These are phyloP conservation scores for Calonectria henricotiae DNA, from an alignment of 2,329 filamentous ascomycete genomes.

Conservation along the genomic window DNA sequence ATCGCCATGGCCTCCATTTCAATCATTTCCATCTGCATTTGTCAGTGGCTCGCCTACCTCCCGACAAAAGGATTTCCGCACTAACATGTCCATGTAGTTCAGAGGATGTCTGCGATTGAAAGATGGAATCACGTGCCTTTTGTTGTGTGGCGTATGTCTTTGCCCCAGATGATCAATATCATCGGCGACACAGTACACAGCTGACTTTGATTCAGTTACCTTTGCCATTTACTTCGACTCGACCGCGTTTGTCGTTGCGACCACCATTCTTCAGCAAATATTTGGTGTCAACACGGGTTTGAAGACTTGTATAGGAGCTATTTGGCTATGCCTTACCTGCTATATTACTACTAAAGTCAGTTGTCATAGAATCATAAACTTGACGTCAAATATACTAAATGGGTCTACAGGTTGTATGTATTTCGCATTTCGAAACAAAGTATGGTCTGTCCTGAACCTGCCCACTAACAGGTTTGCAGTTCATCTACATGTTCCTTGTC, in stretches of 20 bases:
- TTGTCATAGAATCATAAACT: neutral
- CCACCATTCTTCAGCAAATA: conserved; percentile 71
- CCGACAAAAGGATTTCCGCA: neutral
- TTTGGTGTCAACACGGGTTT: conserved; percentile 70
- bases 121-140: conserved; percentile 62
- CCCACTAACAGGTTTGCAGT: conserved; percentile 49
- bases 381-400: neutral
- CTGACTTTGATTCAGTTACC: conserved; percentile 65
- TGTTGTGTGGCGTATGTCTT: conserved; percentile 62
- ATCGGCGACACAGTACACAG: neutral
- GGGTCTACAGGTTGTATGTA: conserved; percentile 30
- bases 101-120: conserved; percentile 58
- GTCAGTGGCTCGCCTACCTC: conserved; percentile 48
- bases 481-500: conserved; percentile 77
- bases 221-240: conserved; percentile 75
- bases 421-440: neutral
- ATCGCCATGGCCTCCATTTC: conserved; percentile 57
- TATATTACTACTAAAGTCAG: conserved; percentile 76
- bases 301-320: conserved; percentile 70
- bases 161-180: neutral
- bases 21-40: conserved; percentile 58
- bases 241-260: conserved; percentile 72
- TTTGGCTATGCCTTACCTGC: conserved; percentile 74
- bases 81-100: conserved; percentile 52
- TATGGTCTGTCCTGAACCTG: too few relatives aligned